Evolutionary conservation across 2,329 filamentous ascomycete species (phyloP).

Genomic region (Hypoxylon sp.): DNA sequence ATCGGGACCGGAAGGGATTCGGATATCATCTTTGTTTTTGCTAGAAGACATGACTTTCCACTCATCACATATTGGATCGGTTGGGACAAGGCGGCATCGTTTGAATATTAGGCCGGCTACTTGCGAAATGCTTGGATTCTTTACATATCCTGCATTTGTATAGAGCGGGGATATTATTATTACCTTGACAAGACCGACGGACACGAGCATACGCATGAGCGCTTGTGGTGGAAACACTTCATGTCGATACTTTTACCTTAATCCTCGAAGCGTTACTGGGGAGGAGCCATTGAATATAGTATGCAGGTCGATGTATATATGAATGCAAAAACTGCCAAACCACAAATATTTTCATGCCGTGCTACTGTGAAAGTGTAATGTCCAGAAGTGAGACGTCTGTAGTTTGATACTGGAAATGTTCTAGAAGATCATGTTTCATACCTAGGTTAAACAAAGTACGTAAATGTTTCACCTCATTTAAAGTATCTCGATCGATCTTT

Average conservation of each 20-base stretch:
- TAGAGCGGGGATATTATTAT: slow-evolving; percentile 30
- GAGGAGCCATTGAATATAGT: slow-evolving; percentile 35
- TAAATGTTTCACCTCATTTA: not conserved
- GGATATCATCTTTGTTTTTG: slow-evolving; percentile 21
- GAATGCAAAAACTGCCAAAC: slow-evolving; percentile 13
- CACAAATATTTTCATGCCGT: slow-evolving; percentile 2
- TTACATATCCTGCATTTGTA: slow-evolving; percentile 25
- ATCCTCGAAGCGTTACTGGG: slow-evolving; percentile 17
- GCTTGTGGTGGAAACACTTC: slow-evolving; percentile 11
- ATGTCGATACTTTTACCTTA: slow-evolving; percentile 33
- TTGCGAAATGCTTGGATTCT: slow-evolving; percentile 17
- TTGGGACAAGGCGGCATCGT: slow-evolving; percentile 11
- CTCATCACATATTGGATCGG: slow-evolving; percentile 29
- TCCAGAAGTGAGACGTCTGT: not conserved
- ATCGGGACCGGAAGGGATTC: slow-evolving; percentile 5
- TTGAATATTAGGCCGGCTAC: slow-evolving; percentile 8
- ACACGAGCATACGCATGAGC: slow-evolving; percentile 3
- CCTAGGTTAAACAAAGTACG: not conserved
- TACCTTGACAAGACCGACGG: not conserved
- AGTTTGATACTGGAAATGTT: not conserved
- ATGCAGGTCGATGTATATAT: slow-evolving; percentile 30
- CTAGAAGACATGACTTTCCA: slow-evolving; percentile 41
- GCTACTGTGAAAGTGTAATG: slow-evolving; percentile 4
- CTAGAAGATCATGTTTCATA: not conserved
- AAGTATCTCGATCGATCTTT: not conserved